phyloP scores from a whole-genome alignment of 306 rosid species.

The Lathyrus tuberosus region DNA sequence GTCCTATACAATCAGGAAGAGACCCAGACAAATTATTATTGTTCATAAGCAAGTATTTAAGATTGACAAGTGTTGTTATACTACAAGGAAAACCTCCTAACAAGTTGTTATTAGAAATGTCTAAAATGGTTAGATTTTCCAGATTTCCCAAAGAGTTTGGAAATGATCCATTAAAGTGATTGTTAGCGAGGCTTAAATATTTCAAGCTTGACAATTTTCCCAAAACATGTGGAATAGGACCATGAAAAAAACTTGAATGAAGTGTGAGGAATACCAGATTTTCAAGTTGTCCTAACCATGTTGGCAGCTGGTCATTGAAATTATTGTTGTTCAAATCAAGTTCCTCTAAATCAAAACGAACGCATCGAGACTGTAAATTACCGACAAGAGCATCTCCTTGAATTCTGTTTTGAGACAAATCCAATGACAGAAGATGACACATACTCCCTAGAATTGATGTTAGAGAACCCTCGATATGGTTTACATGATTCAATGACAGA shows the following conservation, averaged over 20 bases:
- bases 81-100: constrained; percentile 20
- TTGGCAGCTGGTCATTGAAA: neutral
- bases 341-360: neutral
- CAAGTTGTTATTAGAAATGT: constrained; percentile 4
- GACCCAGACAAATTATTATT: constrained; percentile 25
- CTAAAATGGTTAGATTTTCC: neutral
- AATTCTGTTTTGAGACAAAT: neutral
- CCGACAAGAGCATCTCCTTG: neutral
- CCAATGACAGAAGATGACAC: neutral
- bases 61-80: constrained; percentile 25
- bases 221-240: neutral
- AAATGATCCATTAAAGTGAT: constrained; percentile 16
- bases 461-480: constrained; percentile 8
- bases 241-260: neutral
- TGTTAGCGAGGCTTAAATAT: neutral
- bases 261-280: neutral
- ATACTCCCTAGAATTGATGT: neutral
- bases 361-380: neutral
- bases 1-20: constrained; percentile 31
- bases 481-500: neutral
- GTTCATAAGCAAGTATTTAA: neutral
- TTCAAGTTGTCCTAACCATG: neutral
- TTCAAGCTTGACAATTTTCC: constrained; percentile 17
- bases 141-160: neutral
- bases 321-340: neutral